Percentiles rank a stretch among this genome's conserved stretches.
These are phyloP conservation scores for Aspergillus texensis DNA, from an alignment of 2,329 filamentous ascomycete species.

Conservation along the genomic window DNA sequence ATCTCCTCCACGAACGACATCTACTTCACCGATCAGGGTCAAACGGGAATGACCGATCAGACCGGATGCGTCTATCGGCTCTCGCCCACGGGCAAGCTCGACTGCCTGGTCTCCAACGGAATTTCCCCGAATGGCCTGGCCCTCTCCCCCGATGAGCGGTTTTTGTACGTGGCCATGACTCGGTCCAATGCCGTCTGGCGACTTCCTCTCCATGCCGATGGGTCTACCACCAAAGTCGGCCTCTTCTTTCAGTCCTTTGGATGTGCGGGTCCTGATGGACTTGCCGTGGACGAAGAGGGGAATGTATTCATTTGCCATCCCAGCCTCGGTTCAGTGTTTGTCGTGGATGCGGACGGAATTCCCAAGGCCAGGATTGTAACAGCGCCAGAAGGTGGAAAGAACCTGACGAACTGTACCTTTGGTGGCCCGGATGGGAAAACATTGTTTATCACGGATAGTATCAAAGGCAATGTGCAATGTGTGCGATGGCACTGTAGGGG, in stretches of 20 bases:
- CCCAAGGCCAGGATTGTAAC: not conserved
- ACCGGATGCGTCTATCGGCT: conserved; percentile 25
- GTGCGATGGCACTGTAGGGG: not conserved
- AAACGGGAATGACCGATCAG: conserved; percentile 48
- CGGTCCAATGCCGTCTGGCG: conserved; percentile 47
- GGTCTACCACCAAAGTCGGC: conserved; percentile 21
- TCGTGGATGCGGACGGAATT: not conserved
- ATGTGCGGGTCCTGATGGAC: not conserved
- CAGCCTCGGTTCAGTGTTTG: not conserved
- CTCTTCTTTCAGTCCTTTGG: not conserved
- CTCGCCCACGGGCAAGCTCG: not conserved
- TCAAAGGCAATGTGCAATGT: not conserved
- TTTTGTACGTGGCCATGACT: conserved; percentile 43
- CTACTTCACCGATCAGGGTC: conserved; percentile 51
- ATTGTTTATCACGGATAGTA: not conserved
- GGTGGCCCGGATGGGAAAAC: not conserved
- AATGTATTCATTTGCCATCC: not conserved
- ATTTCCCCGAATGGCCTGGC: conserved; percentile 45
- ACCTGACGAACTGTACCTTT: not conserved
- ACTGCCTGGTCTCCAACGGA: conserved; percentile 31
- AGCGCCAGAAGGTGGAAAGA: not conserved
- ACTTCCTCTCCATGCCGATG: conserved; percentile 42
- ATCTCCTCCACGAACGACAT: conserved; percentile 41
- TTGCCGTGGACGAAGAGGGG: not conserved
- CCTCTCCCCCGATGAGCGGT: conserved; percentile 42